Evolutionary conservation across 805 yeast genomes (phyloP).

Genomic region (Sungouiella blattae): DNA sequence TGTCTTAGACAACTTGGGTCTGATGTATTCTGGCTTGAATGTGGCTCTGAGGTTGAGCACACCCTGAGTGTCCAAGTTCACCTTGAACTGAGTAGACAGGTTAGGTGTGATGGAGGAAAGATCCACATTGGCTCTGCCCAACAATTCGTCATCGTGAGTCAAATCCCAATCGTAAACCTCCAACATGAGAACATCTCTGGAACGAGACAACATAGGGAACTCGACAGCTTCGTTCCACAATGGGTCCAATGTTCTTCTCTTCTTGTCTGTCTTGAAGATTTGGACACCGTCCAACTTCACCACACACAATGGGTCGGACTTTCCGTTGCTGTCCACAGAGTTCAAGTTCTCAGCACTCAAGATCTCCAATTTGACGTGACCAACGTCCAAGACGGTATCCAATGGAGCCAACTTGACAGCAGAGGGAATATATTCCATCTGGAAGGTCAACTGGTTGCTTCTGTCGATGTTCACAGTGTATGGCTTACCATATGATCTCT

Average conservation of each 20-base stretch:
- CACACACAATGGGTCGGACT: conserved; percentile 66
- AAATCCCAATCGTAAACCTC: conserved; percentile 76
- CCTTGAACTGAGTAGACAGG: conserved; percentile 43
- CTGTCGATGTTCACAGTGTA: conserved; percentile 41
- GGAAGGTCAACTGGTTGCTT: conserved; percentile 39
- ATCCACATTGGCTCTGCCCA: conserved; percentile 54
- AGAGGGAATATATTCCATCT: conserved; percentile 61
- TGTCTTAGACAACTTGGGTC: conserved; percentile 50
- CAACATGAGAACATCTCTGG: conserved; percentile 46
- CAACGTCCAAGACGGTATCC: conserved; percentile 69
- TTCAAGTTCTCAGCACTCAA: conserved; percentile 51
- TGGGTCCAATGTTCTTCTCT: conserved; percentile 68
- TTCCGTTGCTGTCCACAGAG: conserved; percentile 69
- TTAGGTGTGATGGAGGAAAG: conserved; percentile 46
- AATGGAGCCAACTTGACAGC: conserved; percentile 48
- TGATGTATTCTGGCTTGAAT: conserved; percentile 63
- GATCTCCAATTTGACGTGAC: conserved; percentile 54
- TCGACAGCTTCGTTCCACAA: conserved; percentile 68
- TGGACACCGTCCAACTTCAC: conserved; percentile 53
- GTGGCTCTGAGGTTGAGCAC: conserved; percentile 47
- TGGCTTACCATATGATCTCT: conserved; percentile 46
- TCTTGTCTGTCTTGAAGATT: conserved; percentile 54
- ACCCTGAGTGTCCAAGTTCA: conserved; percentile 64
- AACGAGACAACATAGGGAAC: conserved; percentile 61
- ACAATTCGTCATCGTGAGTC: conserved; percentile 60